Conservation (phyloP, 495 filamentous ascomycete species). For the Paragyromitra xinjiangensis region DNA sequence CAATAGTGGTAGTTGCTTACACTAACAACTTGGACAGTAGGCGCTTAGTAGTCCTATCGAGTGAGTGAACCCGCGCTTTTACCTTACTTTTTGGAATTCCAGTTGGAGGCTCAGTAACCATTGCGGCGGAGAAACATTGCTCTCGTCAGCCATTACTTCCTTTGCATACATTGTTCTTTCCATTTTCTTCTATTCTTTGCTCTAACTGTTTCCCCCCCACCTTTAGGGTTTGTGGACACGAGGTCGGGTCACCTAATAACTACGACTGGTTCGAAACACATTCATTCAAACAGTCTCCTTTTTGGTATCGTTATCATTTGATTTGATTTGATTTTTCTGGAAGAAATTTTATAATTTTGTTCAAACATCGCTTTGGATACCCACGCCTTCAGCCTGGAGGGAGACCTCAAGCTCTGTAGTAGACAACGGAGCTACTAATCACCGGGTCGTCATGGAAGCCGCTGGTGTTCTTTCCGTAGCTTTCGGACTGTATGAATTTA, state of each 20-base stretch:
- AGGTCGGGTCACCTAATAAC: slow-evolving; percentile 24
- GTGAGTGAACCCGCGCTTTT: slow-evolving; percentile 23
- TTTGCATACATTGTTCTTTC: neutral
- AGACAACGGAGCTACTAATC: neutral
- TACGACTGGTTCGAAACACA: slow-evolving; percentile 33
- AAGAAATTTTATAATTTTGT: neutral
- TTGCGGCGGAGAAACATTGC: slow-evolving; percentile 14
- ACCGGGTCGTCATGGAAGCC: slow-evolving; percentile 33
- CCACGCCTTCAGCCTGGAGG: slow-evolving; percentile 21
- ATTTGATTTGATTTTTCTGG: slow-evolving; percentile 9
- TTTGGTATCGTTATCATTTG: slow-evolving; percentile 2
- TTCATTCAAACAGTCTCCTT: slow-evolving; percentile 12
- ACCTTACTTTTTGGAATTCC: neutral
- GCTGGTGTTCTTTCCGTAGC: slow-evolving; percentile 49
- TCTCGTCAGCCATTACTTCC: neutral
- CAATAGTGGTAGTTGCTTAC: slow-evolving; percentile 40
- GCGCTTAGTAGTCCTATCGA: slow-evolving; percentile 28
- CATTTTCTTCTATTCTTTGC: slow-evolving; percentile 2
- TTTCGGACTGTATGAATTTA: slow-evolving; percentile 46
- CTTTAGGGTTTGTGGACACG: slow-evolving; percentile 11
- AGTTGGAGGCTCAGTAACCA: neutral
- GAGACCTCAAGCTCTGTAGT: slow-evolving; percentile 17
- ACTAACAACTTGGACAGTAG: slow-evolving; percentile 1
- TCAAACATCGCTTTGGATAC: slow-evolving; percentile 4
- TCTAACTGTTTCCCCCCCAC: slow-evolving; percentile 18